Evolutionary conservation across 768 basidiomycete genomes (phyloP).

Genomic region (Suillus sp.): DNA sequence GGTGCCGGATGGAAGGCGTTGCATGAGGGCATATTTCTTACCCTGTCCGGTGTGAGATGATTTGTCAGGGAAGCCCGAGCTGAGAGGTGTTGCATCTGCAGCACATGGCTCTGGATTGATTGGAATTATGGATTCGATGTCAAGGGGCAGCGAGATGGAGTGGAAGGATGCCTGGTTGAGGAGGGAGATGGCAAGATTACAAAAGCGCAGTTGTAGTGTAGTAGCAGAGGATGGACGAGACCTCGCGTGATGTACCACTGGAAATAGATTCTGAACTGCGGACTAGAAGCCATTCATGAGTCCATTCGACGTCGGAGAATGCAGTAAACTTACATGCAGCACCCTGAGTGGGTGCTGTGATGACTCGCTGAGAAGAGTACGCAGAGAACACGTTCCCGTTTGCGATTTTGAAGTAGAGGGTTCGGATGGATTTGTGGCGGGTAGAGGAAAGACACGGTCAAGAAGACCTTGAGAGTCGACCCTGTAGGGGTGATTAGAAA

Average conservation of each 20-base stretch:
- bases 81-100: constrained; percentile 22
- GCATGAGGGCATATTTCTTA: constrained; percentile 77
- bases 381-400: constrained; percentile 48
- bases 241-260: constrained; percentile 67
- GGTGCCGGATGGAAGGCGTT: constrained; percentile 73
- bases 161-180: constrained; percentile 68
- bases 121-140: constrained; percentile 46
- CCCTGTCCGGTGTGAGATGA: constrained; percentile 31
- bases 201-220: constrained; percentile 72
- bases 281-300: constrained; percentile 38
- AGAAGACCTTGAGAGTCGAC: constrained; percentile 75
- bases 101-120: constrained; percentile 22
- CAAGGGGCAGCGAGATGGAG: constrained; percentile 46
- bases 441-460: constrained; percentile 74
- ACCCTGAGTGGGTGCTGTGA: constrained; percentile 54
- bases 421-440: constrained; percentile 39
- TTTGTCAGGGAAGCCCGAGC: constrained; percentile 27
- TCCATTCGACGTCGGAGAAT: constrained; percentile 19
- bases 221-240: constrained; percentile 64
- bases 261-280: constrained; percentile 68
- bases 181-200: constrained; percentile 69
- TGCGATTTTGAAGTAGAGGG: constrained; percentile 42
- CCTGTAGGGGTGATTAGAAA: constrained; percentile 37
- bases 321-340: constrained; percentile 50
- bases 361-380: constrained; percentile 56